phyloP scores from a whole-genome alignment of 305 asterid species.

The Ilex paraguariensis region DNA sequence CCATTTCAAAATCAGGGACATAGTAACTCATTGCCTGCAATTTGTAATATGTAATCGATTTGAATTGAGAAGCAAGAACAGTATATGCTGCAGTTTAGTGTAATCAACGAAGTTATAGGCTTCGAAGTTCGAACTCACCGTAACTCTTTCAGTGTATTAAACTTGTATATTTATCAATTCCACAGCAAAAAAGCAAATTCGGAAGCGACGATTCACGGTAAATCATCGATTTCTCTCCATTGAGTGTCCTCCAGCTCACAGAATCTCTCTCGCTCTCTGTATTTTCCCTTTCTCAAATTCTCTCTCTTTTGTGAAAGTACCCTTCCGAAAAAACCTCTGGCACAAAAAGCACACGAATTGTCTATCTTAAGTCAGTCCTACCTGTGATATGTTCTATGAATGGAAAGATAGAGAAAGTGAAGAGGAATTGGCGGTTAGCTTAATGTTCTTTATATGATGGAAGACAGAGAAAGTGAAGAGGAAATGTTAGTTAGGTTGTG shows the following conservation, averaged over 20 bases:
- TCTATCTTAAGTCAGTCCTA: not conserved
- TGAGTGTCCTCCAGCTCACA: not conserved
- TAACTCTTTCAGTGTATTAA: no score
- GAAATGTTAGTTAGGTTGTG: not conserved
- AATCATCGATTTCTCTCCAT: not conserved
- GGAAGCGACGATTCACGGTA: not conserved
- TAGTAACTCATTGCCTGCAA: conserved; percentile 21
- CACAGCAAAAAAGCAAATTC: no score
- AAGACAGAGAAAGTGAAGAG: not conserved
- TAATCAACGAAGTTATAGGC: not conserved
- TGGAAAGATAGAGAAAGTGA: not conserved
- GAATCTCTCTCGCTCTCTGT: not conserved
- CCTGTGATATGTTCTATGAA: not conserved
- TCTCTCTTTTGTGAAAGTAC: not conserved
- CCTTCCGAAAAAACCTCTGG: not conserved
- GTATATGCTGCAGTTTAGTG: not conserved
- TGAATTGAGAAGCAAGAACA: no score
- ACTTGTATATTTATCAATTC: no score
- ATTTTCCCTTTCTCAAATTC: conserved; percentile 4
- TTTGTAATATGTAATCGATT: not conserved
- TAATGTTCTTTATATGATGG: not conserved
- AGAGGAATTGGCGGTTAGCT: not conserved
- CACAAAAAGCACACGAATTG: not conserved
- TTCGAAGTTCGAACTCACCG: no score
- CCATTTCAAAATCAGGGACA: conserved; percentile 37